Evolutionary conservation across 768 basidiomycete genomes (phyloP).

Genomic region (Leucogyrophana mollusca): DNA sequence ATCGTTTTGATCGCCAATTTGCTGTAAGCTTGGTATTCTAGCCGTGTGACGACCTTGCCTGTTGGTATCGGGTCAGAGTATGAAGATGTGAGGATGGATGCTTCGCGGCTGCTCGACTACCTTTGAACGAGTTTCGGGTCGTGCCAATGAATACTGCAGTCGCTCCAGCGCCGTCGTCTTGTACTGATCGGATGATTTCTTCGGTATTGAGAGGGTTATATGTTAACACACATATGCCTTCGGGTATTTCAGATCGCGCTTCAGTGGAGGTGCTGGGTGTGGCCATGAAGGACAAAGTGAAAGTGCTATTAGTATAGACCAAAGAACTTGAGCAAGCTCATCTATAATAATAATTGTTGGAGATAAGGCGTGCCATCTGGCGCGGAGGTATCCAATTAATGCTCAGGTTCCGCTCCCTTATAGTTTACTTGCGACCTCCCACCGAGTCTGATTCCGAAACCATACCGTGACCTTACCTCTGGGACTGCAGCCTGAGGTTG

Average conservation of each 20-base stretch:
- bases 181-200: slow-evolving; percentile 59
- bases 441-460: no score
- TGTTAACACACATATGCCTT: slow-evolving; percentile 49
- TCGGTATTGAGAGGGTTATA: slow-evolving; percentile 56
- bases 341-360: no score
- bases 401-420: no score
- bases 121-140: slow-evolving; percentile 83
- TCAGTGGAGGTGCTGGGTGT: slow-evolving; percentile 22
- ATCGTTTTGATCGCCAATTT: slow-evolving; percentile 80
- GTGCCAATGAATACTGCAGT: slow-evolving; percentile 80
- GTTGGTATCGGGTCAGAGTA: slow-evolving; percentile 8
- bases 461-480: no score
- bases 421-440: no score
- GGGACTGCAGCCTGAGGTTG: no score
- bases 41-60: slow-evolving; percentile 69
- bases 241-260: slow-evolving; percentile 22
- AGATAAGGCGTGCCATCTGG: no score
- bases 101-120: slow-evolving; percentile 33
- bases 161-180: slow-evolving; percentile 66
- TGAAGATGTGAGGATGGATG: slow-evolving; percentile 9
- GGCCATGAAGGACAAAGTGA: background rate
- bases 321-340: no score
- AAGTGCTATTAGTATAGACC: no score
- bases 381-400: no score
- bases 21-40: slow-evolving; percentile 85